Base-by-base conservation (phyloP, 2,329 filamentous ascomycete species). In the Neodidymelliopsis sp. region DNA sequence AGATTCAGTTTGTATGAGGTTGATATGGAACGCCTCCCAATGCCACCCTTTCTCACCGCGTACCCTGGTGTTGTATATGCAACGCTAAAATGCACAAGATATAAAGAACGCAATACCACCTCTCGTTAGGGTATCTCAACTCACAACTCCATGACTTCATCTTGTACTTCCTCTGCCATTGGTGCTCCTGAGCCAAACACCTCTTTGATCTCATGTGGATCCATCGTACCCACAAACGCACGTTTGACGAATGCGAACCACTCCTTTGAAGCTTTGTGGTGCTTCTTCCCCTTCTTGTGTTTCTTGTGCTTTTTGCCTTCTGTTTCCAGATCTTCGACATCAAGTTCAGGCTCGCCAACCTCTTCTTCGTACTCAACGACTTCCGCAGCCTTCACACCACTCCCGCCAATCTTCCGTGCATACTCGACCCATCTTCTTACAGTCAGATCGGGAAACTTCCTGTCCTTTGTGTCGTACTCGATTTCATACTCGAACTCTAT, bases 391-490 rank as follows among this genome's bases (percentile, higher is more conserved):
- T 53, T 67, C 52, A 44, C 59, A 6, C 60, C 60, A 23, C 75
- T 76, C 41, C 83, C 76, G 2, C 88, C 89, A 65, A 97, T 95
- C 44, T 87, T 81, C 55, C 87, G 84, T 9, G 94, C 94, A 36
- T 97, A 80, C 53, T 89, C 82, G 33, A 97, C 77, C 68, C 89
- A 89, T 68, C 85, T 95, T 54, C 84, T 81, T 41, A 97, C 89
- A 0, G 93, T 97, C 70, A 99, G 75, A 72, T 97, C 93, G 53
- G 84, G 82, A 69, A 92, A 97, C 1, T 87, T 72, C 49, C 84
- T 75, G 69, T 97, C 91, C 45, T 84, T 87, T 0, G 92, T 97
- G 69, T 86, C 86, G 70, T 99, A 99, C 71, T 96, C 91, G 37
- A 96, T 78, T 67, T 96, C 82, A 66, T 84, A 97, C 12, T 79